phyloP scores from a whole-genome alignment of 1,139 yeast species.

The Geotrichum histeridarum region DNA sequence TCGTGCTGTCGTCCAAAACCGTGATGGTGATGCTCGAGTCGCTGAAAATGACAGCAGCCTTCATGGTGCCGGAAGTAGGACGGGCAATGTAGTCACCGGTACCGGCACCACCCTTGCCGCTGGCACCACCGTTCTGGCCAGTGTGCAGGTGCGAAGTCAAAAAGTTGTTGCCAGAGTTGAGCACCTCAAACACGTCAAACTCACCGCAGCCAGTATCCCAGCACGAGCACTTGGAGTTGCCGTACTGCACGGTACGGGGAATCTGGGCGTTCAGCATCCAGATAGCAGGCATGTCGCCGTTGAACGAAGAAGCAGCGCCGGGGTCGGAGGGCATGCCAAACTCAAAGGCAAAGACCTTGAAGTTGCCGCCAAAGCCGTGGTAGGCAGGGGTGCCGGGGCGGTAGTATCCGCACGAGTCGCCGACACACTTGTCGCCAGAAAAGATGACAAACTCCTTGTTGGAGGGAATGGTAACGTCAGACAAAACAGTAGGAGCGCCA shows the following conservation, averaged over 20 bases:
- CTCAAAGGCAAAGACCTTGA: conserved; percentile 83
- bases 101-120: conserved; percentile 60
- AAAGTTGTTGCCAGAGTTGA: conserved; percentile 64
- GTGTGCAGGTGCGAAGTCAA: conserved; percentile 80
- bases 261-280: conserved; percentile 93
- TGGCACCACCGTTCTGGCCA: conserved; percentile 49
- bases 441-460: conserved; percentile 75
- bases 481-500: conserved; percentile 54
- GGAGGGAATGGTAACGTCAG: conserved; percentile 59
- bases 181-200: conserved; percentile 83
- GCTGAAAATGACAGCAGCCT: conserved; percentile 82
- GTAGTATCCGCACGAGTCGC: conserved; percentile 70
- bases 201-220: conserved; percentile 98
- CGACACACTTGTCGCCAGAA: conserved; percentile 59
- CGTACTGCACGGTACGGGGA: conserved; percentile 91
- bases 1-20: conserved; percentile 15
- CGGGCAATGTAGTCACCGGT: conserved; percentile 79
- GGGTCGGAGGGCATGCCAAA: conserved; percentile 81
- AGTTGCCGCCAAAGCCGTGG: conserved; percentile 69
- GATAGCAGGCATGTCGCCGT: conserved; percentile 90
- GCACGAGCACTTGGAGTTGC: conserved; percentile 75
- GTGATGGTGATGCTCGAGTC: conserved; percentile 18
- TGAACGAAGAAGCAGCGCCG: conserved; percentile 34
- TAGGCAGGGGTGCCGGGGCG: conserved; percentile 83
- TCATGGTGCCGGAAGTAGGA: conserved; percentile 71